Conservation (phyloP, 768 basidiomycete species). For the Clitopilus passeckerianus region DNA sequence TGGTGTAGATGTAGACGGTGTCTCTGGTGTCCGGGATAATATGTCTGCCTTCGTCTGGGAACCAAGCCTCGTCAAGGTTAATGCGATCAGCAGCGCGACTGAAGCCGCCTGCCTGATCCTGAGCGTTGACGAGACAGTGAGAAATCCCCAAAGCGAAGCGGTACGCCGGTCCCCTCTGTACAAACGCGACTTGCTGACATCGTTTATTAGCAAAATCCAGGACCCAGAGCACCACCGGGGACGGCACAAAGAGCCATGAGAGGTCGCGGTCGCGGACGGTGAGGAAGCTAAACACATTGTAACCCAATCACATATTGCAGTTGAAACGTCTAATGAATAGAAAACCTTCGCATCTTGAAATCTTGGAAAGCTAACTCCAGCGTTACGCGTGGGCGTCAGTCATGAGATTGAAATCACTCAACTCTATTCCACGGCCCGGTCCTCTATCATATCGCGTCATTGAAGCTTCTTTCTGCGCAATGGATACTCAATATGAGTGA, state of each 20-base stretch:
- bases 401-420: background rate
- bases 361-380: background rate
- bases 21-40: constrained; percentile 88
- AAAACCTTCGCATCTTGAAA: background rate
- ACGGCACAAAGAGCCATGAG: constrained; percentile 80
- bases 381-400: background rate
- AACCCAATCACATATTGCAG: background rate
- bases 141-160: constrained; percentile 90
- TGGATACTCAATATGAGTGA: background rate
- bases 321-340: background rate
- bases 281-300: constrained; percentile 6
- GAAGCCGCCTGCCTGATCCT: constrained; percentile 96
- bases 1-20: constrained; percentile 91
- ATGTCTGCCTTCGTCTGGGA: constrained; percentile 99
- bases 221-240: constrained; percentile 92
- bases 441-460: background rate
- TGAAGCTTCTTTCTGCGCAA: background rate
- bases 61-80: constrained; percentile 90
- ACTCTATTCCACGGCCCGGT: background rate
- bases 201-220: constrained; percentile 57
- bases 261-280: constrained; percentile 85
- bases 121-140: constrained; percentile 95
- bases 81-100: constrained; percentile 91
- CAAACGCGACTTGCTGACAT: constrained; percentile 11
- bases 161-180: constrained; percentile 39